Percentiles rank a stretch among this genome's conserved stretches.
Conservation (phyloP, 176 grass and related monocot genomes). For the Oryza glumipatula region DNA sequence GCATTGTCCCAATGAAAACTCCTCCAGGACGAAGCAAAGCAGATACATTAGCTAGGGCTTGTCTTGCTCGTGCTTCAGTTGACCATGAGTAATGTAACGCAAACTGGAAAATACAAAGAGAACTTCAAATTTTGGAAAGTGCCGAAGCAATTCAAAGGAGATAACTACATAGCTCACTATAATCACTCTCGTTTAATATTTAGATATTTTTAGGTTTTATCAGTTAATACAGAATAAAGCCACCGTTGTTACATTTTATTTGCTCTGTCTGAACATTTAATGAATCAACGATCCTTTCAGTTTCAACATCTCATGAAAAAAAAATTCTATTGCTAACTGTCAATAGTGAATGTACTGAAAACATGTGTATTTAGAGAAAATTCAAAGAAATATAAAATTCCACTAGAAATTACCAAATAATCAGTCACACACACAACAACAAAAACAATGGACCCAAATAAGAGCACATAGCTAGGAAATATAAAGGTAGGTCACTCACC, state of each 20-base stretch:
- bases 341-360: neutral
- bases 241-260: neutral
- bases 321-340: neutral
- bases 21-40: slow-evolving; percentile 92
- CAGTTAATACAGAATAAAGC: neutral
- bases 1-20: slow-evolving; percentile 92
- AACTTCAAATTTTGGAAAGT: slow-evolving; percentile 22
- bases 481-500: slow-evolving; percentile 47
- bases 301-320: neutral
- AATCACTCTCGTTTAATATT: slow-evolving; percentile 7
- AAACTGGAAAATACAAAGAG: slow-evolving; percentile 64
- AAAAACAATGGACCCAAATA: slow-evolving; percentile 4
- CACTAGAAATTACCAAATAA: neutral
- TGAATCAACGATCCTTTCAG: neutral
- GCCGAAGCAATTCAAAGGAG: neutral
- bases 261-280: slow-evolving; percentile 17
- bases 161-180: neutral
- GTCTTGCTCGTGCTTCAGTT: slow-evolving; percentile 86
- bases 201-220: neutral
- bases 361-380: slow-evolving; percentile 13
- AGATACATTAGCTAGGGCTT: slow-evolving; percentile 85
- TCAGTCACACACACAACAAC: neutral
- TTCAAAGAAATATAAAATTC: neutral
- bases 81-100: slow-evolving; percentile 99
- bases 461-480: neutral